phyloP scores from a whole-genome alignment of 1,139 yeast genomes.

The Kurtzmaniella quercitrusa region DNA sequence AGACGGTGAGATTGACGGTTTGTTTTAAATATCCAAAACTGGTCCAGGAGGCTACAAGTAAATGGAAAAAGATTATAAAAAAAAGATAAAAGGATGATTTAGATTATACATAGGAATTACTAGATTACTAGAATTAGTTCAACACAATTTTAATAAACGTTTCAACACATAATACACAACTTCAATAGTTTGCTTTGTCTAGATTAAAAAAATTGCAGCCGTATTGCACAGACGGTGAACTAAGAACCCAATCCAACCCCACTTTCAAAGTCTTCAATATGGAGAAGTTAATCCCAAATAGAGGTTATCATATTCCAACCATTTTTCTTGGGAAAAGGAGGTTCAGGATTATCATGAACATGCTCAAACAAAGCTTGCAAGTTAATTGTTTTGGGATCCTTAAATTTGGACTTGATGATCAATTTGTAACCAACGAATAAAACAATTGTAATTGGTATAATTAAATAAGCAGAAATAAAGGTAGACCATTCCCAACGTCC shows the following conservation, averaged over 20 bases:
- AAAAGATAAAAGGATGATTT: not conserved
- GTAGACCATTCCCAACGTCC: constrained; percentile 30
- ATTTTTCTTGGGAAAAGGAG: constrained; percentile 19
- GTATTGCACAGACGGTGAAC: not conserved
- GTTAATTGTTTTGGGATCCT: constrained; percentile 28
- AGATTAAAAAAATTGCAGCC: not conserved
- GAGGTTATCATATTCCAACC: constrained; percentile 24
- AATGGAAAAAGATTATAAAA: not conserved
- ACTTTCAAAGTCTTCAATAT: not conserved
- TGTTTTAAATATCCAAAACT: constrained; percentile 51
- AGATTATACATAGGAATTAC: constrained; percentile 7
- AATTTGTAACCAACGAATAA: constrained; percentile 29
- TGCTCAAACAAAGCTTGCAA: constrained; percentile 29
- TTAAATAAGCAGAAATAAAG: constrained; percentile 35
- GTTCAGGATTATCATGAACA: constrained; percentile 36
- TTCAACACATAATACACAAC: constrained; percentile 9
- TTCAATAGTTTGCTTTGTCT: constrained; percentile 4
- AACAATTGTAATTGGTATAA: constrained; percentile 27
- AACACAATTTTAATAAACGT: constrained; percentile 9
- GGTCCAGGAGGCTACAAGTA: not conserved
- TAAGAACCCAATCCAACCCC: not conserved
- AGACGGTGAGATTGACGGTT: constrained; percentile 91
- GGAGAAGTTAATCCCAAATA: constrained; percentile 21
- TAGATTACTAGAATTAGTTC: constrained; percentile 6
- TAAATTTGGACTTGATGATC: constrained; percentile 20